A percentile compares a stretch with the other conserved stretches of the same genome.
phyloP scores from a whole-genome alignment of 495 filamentous ascomycete species.

The Patellaria atrata region DNA sequence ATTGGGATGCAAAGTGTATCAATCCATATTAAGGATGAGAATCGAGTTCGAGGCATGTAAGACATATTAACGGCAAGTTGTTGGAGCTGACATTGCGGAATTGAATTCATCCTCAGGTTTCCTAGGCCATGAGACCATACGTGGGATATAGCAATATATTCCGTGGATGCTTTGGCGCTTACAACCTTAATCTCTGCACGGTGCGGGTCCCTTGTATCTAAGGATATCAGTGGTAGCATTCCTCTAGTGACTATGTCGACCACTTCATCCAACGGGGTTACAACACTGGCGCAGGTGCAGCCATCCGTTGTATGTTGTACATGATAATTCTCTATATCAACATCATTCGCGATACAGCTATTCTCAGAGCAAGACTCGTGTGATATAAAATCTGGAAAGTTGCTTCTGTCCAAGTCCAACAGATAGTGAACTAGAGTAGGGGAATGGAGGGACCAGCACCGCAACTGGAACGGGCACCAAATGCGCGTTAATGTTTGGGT shows the following conservation, averaged over 20 bases:
- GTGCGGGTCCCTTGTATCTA: no score
- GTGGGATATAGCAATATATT: slow-evolving; percentile 3
- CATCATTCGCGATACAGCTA: slow-evolving; percentile 3
- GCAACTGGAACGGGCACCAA: slow-evolving; percentile 1
- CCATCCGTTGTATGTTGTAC: not conserved
- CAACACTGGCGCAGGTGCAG: slow-evolving; percentile 1
- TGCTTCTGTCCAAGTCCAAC: no score
- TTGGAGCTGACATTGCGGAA: slow-evolving; percentile 2
- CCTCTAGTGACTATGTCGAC: slow-evolving; percentile 1
- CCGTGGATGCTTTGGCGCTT: not conserved
- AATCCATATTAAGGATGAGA: not conserved
- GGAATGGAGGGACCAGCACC: no score
- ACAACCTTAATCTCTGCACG: no score
- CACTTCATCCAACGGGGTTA: slow-evolving; percentile 2
- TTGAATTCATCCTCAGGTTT: not conserved
- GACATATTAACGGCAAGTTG: not conserved
- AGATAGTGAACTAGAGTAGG: slow-evolving; percentile 3
- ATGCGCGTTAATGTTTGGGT: no score
- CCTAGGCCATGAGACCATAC: not conserved
- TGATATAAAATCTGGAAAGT: not conserved
- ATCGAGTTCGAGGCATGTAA: not conserved
- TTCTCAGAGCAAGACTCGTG: not conserved
- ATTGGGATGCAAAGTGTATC: slow-evolving; percentile 1
- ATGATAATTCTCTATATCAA: not conserved
- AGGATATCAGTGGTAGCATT: slow-evolving; percentile 4